Evolutionary conservation across 2,329 filamentous ascomycete species (phyloP).

Genomic region (Cladorrhinum sp.): DNA sequence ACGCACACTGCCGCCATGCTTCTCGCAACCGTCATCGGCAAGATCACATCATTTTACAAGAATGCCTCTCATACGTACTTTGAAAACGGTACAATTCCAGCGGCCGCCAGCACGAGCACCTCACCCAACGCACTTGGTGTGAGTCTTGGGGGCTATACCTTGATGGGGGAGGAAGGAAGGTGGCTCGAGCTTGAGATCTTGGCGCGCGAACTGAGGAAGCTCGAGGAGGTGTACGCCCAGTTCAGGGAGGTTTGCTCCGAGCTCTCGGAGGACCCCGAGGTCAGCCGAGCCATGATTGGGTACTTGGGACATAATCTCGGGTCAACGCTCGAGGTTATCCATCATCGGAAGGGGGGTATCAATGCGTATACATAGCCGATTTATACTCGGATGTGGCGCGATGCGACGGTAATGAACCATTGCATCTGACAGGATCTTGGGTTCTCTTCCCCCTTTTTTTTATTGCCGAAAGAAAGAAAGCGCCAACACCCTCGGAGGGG

Average conservation of each 20-base stretch:
- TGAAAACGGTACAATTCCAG: slow-evolving; percentile 28
- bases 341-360: slow-evolving; percentile 30
- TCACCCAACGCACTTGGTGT: slow-evolving; percentile 33
- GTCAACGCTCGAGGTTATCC: slow-evolving; percentile 42
- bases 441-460: neutral
- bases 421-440: neutral
- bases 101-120: slow-evolving; percentile 8
- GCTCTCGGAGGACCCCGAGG: slow-evolving; percentile 40
- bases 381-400: neutral
- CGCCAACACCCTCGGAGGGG: neutral
- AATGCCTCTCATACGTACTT: slow-evolving; percentile 40
- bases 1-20: slow-evolving; percentile 48
- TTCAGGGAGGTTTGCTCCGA: slow-evolving; percentile 43
- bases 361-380: slow-evolving; percentile 9
- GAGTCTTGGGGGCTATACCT: slow-evolving; percentile 44
- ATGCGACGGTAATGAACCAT: slow-evolving; percentile 7
- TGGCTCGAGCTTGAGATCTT: slow-evolving; percentile 49
- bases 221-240: slow-evolving; percentile 45
- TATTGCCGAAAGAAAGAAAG: neutral
- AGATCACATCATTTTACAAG: slow-evolving; percentile 47
- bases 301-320: slow-evolving; percentile 44
- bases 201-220: slow-evolving; percentile 45
- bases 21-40: slow-evolving; percentile 47
- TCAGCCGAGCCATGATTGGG: slow-evolving; percentile 44
- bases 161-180: slow-evolving; percentile 44